Percentiles rank a stretch among this genome's conserved stretches.
phyloP scores from a whole-genome alignment of 2,329 filamentous ascomycete species.

The Trichophyton rubrum region DNA sequence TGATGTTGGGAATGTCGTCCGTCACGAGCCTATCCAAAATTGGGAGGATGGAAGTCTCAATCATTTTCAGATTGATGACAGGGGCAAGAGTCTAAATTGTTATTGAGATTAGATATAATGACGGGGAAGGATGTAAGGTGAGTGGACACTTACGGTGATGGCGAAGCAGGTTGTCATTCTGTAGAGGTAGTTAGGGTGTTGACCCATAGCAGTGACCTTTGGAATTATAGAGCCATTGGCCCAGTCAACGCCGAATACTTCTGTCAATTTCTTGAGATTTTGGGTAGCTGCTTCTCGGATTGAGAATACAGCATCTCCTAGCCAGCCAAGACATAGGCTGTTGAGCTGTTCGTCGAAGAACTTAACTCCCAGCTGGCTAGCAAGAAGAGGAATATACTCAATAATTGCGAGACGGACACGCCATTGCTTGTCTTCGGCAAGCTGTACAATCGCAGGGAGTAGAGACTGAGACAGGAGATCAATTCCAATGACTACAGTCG shows the following conservation, averaged over 20 bases:
- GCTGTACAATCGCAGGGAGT: constrained; percentile 89
- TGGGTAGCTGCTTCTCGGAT: constrained; percentile 95
- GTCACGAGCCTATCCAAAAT: constrained; percentile 90
- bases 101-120: constrained; percentile 1
- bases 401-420: constrained; percentile 95
- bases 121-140: background rate
- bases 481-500: constrained; percentile 72
- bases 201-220: constrained; percentile 97
- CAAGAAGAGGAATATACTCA: constrained; percentile 94
- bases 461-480: constrained; percentile 92
- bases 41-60: constrained; percentile 82
- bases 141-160: constrained; percentile 64
- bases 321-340: constrained; percentile 93
- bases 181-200: constrained; percentile 97
- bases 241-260: constrained; percentile 98
- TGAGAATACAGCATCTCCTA: constrained; percentile 96
- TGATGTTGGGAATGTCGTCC: constrained; percentile 96
- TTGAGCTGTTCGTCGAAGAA: constrained; percentile 98
- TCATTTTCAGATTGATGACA: constrained; percentile 85
- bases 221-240: constrained; percentile 93
- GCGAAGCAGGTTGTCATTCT: constrained; percentile 99
- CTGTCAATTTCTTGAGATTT: constrained; percentile 95
- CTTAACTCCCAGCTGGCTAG: constrained; percentile 86
- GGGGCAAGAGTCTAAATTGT: constrained; percentile 67
- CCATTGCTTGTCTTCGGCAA: constrained; percentile 99